Evolutionary conservation across 371 early-diverging fungal genomes (phyloP).

Genomic region (Cokeromyces recurvatus): DNA sequence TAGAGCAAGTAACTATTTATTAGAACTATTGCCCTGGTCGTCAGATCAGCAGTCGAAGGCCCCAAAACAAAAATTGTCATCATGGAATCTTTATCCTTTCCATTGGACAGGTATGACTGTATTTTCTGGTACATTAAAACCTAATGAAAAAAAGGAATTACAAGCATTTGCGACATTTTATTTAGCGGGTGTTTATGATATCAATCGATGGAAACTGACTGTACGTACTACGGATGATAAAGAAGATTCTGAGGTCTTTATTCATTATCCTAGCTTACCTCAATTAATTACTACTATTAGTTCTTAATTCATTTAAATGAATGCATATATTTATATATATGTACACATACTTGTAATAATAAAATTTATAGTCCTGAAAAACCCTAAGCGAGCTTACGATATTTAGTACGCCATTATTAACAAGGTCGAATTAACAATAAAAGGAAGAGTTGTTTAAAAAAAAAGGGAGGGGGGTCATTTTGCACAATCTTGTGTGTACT

Average conservation of each 20-base stretch:
- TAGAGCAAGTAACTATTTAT: constrained; percentile 44
- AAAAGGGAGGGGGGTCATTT: too few relatives aligned
- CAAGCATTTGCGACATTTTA: constrained; percentile 52
- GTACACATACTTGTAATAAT: too few relatives aligned
- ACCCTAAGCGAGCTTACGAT: too few relatives aligned
- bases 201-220: constrained; percentile 68
- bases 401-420: too few relatives aligned
- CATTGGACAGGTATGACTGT: constrained; percentile 63
- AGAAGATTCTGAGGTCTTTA: constrained; percentile 18
- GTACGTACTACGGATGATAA: constrained; percentile 23
- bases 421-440: too few relatives aligned
- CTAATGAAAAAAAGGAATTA: constrained; percentile 45
- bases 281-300: constrained; percentile 19
- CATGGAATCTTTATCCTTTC: constrained; percentile 38
- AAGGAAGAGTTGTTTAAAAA: too few relatives aligned
- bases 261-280: constrained; percentile 28
- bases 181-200: constrained; percentile 62
- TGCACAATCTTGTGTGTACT: not conserved
- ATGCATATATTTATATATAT: too few relatives aligned
- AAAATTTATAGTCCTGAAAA: too few relatives aligned
- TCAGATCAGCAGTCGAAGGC: constrained; percentile 9
- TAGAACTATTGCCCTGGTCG: constrained; percentile 52
- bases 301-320: too few relatives aligned
- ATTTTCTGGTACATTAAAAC: constrained; percentile 48
- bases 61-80: constrained; percentile 2